Evolutionary conservation across 2,329 filamentous ascomycete species (phyloP), one percentile per base, ranked within the genome.

Genomic region (Pyricularia sp.): DNA sequence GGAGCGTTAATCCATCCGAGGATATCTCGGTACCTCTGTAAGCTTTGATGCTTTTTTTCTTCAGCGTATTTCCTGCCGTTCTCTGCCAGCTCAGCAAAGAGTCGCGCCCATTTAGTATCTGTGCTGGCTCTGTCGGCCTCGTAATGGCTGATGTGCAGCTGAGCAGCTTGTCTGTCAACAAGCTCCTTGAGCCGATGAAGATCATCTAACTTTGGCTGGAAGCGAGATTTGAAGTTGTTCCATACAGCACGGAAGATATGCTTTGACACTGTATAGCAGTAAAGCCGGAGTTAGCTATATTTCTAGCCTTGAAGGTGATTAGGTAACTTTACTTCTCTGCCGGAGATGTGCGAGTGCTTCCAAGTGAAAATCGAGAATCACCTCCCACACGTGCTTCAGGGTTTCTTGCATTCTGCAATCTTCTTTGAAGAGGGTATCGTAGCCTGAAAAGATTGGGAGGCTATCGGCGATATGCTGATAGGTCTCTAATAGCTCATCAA

Each of bases 111-210:
- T 13, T 44, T 3, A 19, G 13, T 44, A 3, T 44, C 35, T 4
- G 13, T 44, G 35, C 35, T 44, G 6, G 28, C n/a, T 30, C 68
- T 65, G 55, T 69, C 67, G 30, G 67, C 26, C 59, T 68, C 63
- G 24, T 69, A 70, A 24, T 63, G 65, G 5, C 40, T 26, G 30
- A 71, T 68, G 26, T 65, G 65, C 22, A 59, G 13, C 55, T 59
- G 55, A 16, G 8, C 9, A 12, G 55, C 55, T 4, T 26, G 55
- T 24, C 55, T 24, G 22, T 59, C 55, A 12, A 33, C 10, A 12
- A 33, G 31, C 31, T 33, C 10, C 31, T 33, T 33, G 31, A 33
- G 31, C 8, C 31, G 31, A 9, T 33, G 8, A 3, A 35, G 12
- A 35, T 35, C 33, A 35, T 35, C 33, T 13, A 35, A 16, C 5